Evolutionary conservation across 805 yeast species (phyloP).

Genomic region (Ogataea kodamae): DNA sequence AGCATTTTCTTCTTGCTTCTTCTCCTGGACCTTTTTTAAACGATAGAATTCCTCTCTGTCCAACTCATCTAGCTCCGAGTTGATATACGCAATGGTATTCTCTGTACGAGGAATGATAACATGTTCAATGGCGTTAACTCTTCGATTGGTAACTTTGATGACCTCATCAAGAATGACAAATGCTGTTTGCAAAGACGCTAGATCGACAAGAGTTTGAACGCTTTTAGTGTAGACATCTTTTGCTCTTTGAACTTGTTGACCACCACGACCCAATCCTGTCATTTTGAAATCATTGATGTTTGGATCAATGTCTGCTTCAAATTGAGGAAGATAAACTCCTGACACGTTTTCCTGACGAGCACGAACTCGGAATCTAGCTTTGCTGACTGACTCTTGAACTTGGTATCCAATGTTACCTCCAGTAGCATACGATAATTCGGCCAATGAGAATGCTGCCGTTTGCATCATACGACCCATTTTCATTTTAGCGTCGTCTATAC

Average conservation of each 20-base stretch:
- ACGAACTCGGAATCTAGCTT: constrained; percentile 84
- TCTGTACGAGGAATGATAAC: constrained; percentile 97
- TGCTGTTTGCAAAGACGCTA: constrained; percentile 95
- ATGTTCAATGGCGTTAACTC: constrained; percentile 98
- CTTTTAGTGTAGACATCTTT: constrained; percentile 90
- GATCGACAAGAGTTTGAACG: constrained; percentile 93
- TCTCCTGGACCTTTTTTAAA: constrained; percentile 92
- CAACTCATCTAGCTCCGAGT: constrained; percentile 93
- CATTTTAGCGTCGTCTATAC: constrained; percentile 92
- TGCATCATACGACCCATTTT: constrained; percentile 99
- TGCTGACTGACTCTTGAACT: constrained; percentile 89
- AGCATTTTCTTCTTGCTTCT: constrained; percentile 79
- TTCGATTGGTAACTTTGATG: constrained; percentile 94
- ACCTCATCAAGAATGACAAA: constrained; percentile 96
- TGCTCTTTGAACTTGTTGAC: constrained; percentile 95
- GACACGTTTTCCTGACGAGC: constrained; percentile 95
- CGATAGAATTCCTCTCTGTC: constrained; percentile 98
- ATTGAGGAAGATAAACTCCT: constrained; percentile 92
- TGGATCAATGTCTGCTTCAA: constrained; percentile 80
- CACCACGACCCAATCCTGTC: constrained; percentile 98
- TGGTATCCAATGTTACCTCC: constrained; percentile 95
- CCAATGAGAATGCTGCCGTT: constrained; percentile 94
- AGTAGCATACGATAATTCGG: constrained; percentile 96
- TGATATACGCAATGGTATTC: constrained; percentile 86
- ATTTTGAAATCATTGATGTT: constrained; percentile 88